These are phyloP conservation scores for Babesia ovata DNA, from an alignment of 169 alveolate species.

Conservation along the genomic window DNA sequence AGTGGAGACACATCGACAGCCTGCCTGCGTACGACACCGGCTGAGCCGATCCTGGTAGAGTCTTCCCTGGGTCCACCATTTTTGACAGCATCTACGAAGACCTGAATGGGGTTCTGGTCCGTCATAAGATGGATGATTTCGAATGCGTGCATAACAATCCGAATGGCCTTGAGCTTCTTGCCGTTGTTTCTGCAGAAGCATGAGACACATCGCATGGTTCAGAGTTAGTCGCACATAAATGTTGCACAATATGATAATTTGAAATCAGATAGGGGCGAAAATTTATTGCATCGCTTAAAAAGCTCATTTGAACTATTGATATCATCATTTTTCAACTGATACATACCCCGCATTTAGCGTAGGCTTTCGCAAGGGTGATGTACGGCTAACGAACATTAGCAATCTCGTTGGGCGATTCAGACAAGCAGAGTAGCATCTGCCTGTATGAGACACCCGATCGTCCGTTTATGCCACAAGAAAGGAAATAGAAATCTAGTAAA, in stretches of 20 bases:
- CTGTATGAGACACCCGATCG: background rate
- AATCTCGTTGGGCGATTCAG: background rate
- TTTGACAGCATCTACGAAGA: slow-evolving; percentile 95
- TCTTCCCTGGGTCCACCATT: slow-evolving; percentile 99
- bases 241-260: slow-evolving; percentile 21
- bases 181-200: slow-evolving; percentile 93
- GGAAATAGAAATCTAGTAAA: background rate
- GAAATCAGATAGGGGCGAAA: slow-evolving; percentile 77
- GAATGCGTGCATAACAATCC: slow-evolving; percentile 96
- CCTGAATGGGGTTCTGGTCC: slow-evolving; percentile 97
- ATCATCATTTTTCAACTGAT: slow-evolving; percentile 59
- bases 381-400: background rate
- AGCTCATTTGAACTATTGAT: slow-evolving; percentile 52
- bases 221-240: slow-evolving; percentile 79
- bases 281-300: slow-evolving; percentile 59
- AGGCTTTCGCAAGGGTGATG: background rate
- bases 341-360: background rate
- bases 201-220: background rate
- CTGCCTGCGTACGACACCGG: slow-evolving; percentile 98
- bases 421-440: too few relatives aligned
- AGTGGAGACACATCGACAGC: slow-evolving; percentile 99
- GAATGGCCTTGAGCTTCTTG: slow-evolving; percentile 96
- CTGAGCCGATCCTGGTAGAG: slow-evolving; percentile 98
- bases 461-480: background rate
- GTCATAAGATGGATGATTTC: slow-evolving; percentile 96